Percentiles rank a stretch among this genome's conserved stretches.
Evolutionary conservation across 805 yeast species (phyloP).

Genomic region (Sungouiella thailandica): DNA sequence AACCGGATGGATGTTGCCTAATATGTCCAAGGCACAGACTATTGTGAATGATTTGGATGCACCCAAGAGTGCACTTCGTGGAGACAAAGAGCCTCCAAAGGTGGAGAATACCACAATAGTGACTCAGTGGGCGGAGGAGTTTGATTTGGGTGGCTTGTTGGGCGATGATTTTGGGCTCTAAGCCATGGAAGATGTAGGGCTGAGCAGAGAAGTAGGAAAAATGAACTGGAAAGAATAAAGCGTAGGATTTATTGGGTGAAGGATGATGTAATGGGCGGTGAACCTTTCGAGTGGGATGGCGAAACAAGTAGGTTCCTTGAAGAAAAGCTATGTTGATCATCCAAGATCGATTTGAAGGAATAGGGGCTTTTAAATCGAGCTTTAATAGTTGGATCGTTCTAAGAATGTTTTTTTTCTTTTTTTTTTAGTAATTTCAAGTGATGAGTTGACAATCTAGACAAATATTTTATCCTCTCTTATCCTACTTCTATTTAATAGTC

Average conservation of each 20-base stretch:
- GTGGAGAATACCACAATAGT: slow-evolving; percentile 76
- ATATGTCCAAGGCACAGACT: slow-evolving; percentile 39
- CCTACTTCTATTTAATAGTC: too few relatives aligned
- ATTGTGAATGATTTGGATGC: slow-evolving; percentile 22
- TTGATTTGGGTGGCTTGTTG: slow-evolving; percentile 82
- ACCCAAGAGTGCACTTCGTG: slow-evolving; percentile 35
- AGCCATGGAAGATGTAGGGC: slow-evolving; percentile 1
- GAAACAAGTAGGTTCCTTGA: too few relatives aligned
- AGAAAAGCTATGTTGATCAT: too few relatives aligned
- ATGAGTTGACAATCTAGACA: too few relatives aligned
- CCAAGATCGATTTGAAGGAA: too few relatives aligned
- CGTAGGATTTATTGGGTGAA: neutral
- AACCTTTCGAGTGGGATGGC: too few relatives aligned
- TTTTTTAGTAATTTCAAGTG: too few relatives aligned
- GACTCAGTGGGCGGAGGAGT: slow-evolving; percentile 88
- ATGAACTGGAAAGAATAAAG: neutral
- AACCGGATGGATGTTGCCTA: slow-evolving; percentile 85
- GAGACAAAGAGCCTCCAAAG: slow-evolving; percentile 43
- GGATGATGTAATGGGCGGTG: neutral
- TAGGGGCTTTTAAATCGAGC: too few relatives aligned
- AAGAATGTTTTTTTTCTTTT: too few relatives aligned
- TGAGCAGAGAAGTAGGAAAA: neutral
- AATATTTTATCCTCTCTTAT: too few relatives aligned
- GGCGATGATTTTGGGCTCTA: slow-evolving; percentile 37
- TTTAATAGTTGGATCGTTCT: too few relatives aligned